Evolutionary conservation across 1,284 basidiomycete genomes (phyloP), one percentile per base, ranked within the genome.

Genomic region (Melampsora occidentalis): DNA sequence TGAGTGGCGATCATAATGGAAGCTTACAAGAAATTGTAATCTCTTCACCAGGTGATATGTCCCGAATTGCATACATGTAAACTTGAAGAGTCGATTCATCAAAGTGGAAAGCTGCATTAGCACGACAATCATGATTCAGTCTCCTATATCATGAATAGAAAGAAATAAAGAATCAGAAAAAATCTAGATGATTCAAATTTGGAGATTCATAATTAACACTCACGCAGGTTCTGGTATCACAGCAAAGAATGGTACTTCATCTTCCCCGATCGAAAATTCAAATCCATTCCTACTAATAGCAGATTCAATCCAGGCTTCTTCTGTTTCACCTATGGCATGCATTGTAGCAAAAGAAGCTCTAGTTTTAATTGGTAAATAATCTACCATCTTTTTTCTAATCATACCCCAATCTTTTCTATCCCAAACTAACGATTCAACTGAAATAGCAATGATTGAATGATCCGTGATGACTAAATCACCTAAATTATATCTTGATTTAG

Each of bases 11-110:
- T 3, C 35, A 35, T 35, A 35, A 4, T 35, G 35, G 9, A 35
- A 35, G 35, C 62, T 18, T 35, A 63, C 62, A 63, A 20, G 62
- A 28, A 14, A 63, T 63, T 35, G 62, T 63, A 5, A 63, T 2
- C n/a, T 63, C 62, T 63, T 63, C 62, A n/a, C 62, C 62, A 14
- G 33, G 25, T 16, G 28, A 31, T 5, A 63, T 63, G 9, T 63
- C 62, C 14, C 62, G 62, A 16, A 63, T 35, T 10, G 62, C 62
- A 39, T 63, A 14, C 62, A 63, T 63, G 28, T 10, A 18, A 9
- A 63, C 62, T 63, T 31, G 25, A 20, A 63, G 33, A 6, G n/a
- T n/a, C 2, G 5, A 6, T 20, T 33, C 25, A 28, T 63, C 62
- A 18, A 63, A 33, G 20, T 63, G 18, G 20, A 63, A 63, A 5